Base-by-base conservation (phyloP, 305 asterid genomes). In the Solanum chacoense region DNA sequence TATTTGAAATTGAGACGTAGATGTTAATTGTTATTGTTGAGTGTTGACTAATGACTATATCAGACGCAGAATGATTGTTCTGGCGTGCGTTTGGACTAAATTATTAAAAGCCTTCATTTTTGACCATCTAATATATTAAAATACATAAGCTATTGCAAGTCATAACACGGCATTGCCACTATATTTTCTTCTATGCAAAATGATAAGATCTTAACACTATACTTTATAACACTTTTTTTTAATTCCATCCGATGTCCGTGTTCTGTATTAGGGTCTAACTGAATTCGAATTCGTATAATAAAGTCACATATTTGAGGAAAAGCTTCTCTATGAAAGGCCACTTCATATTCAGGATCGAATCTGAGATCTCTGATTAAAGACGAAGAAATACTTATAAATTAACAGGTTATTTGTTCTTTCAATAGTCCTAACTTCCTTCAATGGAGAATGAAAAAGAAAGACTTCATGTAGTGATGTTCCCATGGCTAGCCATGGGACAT, bases 401-500 rank as follows among this genome's bases (percentile, higher is more conserved):
- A 67, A 40, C 0, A 9, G 24, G n/a, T 45, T 72, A 36, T 65
- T 18, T 69, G n/a, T 1, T 59, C 63, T 24, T 40, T 3, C 73
- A 63, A 10, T 32, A 34, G 22, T 38, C 20, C 4, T 8, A 16
- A 37, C 35, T 88, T 32, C 28, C 80, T 77, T 85, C 91, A 90
- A 95, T 94, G 96, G 95, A 92, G 88, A 76, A 74, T 26, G 88
- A 77, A 87, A 91, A 88, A 38, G 65, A 28, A 8, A 31, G 5
- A 72, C 96, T 97, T 73, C 98, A 97, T 90, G 88, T 96, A 72
- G 98, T 96, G 78, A 91, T 97, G 97, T 94, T 97, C 79, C 99
- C 99, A 90, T 96, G 98, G 99, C 91, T 97, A 55, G 98, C 98
- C 89, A 92, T 95, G 90, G 98, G 99, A 86, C 99, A 97, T 88